These are phyloP conservation scores for Trichocladium antarcticum DNA, from an alignment of 495 filamentous ascomycete species.

Conservation along the genomic window DNA sequence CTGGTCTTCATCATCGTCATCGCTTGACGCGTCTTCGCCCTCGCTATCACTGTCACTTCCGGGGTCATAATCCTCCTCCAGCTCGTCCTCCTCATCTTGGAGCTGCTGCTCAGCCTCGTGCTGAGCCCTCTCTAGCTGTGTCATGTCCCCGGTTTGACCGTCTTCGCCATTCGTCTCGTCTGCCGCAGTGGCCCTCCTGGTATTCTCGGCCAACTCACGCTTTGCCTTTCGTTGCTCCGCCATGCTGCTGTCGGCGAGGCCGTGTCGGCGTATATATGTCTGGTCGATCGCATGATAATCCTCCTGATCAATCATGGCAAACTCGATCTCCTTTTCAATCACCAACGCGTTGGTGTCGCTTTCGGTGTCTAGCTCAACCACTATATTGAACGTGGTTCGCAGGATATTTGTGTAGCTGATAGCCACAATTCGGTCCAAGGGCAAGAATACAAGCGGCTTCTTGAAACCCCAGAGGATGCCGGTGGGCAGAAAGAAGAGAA, in stretches of 20 bases:
- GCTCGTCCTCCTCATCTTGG: constrained; percentile 67
- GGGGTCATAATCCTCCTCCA: constrained; percentile 83
- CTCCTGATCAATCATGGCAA: constrained; percentile 78
- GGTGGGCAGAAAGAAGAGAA: constrained; percentile 73
- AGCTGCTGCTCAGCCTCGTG: constrained; percentile 36
- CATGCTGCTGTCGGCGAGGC: constrained; percentile 83
- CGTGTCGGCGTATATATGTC: constrained; percentile 63
- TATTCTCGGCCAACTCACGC: constrained; percentile 39
- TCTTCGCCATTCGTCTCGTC: constrained; percentile 50
- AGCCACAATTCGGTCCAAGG: constrained; percentile 64
- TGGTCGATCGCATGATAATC: constrained; percentile 73
- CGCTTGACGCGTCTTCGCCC: constrained; percentile 46
- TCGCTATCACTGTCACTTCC: constrained; percentile 66
- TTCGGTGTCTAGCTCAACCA: constrained; percentile 47
- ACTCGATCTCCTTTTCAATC: constrained; percentile 59
- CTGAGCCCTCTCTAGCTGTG: constrained; percentile 44
- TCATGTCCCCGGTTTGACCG: constrained; percentile 50
- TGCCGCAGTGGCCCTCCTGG: constrained; percentile 39
- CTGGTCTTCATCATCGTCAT: constrained; percentile 39
- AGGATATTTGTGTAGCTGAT: constrained; percentile 84
- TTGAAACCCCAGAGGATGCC: constrained; percentile 94
- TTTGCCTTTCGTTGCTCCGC: constrained; percentile 81
- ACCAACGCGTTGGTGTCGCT: constrained; percentile 29
- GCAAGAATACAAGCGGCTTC: constrained; percentile 81
- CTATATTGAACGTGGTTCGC: constrained; percentile 88